Base-by-base conservation (phyloP, 768 basidiomycete genomes). In the Lentinus brumalis region DNA sequence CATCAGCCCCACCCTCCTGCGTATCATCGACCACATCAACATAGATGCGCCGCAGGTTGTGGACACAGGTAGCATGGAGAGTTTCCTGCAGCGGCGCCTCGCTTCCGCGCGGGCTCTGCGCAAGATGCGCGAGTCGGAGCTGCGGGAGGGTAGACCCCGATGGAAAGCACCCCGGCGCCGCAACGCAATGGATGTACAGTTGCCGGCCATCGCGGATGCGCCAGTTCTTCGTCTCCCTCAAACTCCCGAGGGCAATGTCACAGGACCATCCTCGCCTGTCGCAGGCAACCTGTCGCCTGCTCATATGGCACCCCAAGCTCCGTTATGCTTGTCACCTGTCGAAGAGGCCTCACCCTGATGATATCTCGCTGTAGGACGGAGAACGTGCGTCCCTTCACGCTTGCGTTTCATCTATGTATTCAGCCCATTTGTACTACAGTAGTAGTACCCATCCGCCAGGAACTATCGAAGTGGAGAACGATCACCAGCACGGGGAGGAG, bases 91-190 rank as follows among this genome's bases (percentile, higher is more conserved):
- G 39, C 40, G 38, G 18, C 59, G 59, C 2, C 39, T 54, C 9
- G 46, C 53, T 45, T 40, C 15, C 49, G 53, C 49, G 32, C 21
- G 21, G 6, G 47, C 18, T 5, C 26, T 50, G 5, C 52, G 59
- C 12, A n/a, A 41, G 44, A 35, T 54, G 26, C 53, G 59, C 53
- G 53, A 55, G 42, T 56, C 40, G 18, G 30, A 35, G 16, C 47
- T 30, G 40, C 53, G 40, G 14, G 6, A 16, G 10, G 47, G 40
- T 3, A 26, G 14, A 38, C 49, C 26, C 18, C 51, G 16, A 30
- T 47, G 35, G 45, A 35, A 35, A 35, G 15, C 26, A 44, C 18
- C 59, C 31, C 40, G 42, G 53, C 47, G 54, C 9, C 29, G 30
- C 29, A n/a, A 50, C 26, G 47, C 38, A 10, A 49, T 47, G 16